Evolutionary conservation across 352 stramenopile species (phyloP).

Genomic region (Pythium sp.): DNA sequence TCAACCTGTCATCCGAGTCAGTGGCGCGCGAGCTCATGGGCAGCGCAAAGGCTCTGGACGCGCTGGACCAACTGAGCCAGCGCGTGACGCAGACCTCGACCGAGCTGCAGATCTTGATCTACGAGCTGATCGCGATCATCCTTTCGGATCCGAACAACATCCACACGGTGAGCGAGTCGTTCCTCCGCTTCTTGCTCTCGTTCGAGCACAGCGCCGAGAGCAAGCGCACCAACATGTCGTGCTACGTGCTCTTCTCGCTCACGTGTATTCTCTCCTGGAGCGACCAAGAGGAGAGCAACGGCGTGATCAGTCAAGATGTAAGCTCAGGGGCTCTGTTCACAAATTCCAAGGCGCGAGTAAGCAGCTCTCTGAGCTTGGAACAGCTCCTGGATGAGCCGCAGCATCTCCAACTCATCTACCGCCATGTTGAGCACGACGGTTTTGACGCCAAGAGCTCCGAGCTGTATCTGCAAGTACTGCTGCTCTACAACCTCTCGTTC

Average conservation of each 20-base stretch:
- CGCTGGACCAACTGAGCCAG: slow-evolving; percentile 31
- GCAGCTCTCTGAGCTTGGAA: slow-evolving; percentile 22
- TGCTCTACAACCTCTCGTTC: slow-evolving; percentile 78
- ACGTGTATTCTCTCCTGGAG: slow-evolving; percentile 65
- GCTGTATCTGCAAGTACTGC: slow-evolving; percentile 58
- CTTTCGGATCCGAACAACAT: slow-evolving; percentile 49
- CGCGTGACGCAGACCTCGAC: slow-evolving; percentile 7
- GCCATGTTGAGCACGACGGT: slow-evolving; percentile 35
- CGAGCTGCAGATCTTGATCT: slow-evolving; percentile 28
- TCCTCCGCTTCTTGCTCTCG: slow-evolving; percentile 54
- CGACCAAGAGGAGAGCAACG: slow-evolving; percentile 27
- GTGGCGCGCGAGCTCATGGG: slow-evolving; percentile 42
- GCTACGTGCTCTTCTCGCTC: slow-evolving; percentile 62
- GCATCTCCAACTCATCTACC: slow-evolving; percentile 43
- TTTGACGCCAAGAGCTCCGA: slow-evolving; percentile 43
- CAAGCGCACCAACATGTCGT: slow-evolving; percentile 26
- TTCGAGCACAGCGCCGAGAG: slow-evolving; percentile 34
- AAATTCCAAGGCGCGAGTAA: neutral
- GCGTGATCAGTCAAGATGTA: slow-evolving; percentile 8
- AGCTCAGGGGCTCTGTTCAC: slow-evolving; percentile 4
- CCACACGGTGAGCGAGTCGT: slow-evolving; percentile 32
- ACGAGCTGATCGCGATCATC: slow-evolving; percentile 54
- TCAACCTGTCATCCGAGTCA: slow-evolving; percentile 25
- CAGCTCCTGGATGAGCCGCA: slow-evolving; percentile 48
- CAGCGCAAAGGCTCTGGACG: slow-evolving; percentile 31